Base-by-base conservation (phyloP, 2,329 filamentous ascomycete genomes). In the Microdochium paspali region DNA sequence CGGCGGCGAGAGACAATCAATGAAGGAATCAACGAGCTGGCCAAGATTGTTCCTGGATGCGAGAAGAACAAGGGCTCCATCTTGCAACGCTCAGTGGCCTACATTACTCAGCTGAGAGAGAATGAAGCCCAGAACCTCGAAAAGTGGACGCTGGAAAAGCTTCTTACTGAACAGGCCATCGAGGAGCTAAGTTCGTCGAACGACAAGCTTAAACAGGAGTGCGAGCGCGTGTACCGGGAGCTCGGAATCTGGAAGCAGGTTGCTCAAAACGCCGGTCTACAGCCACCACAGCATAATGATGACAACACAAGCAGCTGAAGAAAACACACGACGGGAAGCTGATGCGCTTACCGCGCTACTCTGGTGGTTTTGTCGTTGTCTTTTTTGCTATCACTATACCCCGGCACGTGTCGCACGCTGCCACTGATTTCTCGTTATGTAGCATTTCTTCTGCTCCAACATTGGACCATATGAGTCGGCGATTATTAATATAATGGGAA, bases 41-140 rank as follows among this genome's bases (percentile, higher is more conserved):
- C 91, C 56, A 97, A 96, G 71, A 95, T 98, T 55, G 93, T 98
- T 0, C 93, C 93, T 0, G 90, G 90, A 13, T 96, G 91, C 60
- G 93, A 98, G 68, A 98, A 97, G 76, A 97, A 98, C 73, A 98
- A 98, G 69, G 93, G 93, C 1, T 94, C 90, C 2, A 97, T 98
- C 54, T 73, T 98, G 31, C 87, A 94, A 62, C 87, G 91, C 28
- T 90, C 93, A 0, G 91, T 96, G 10, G 84, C 89, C 53, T 97
- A 95, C 70, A 97, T 98, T 62, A 86, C 83, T 10, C 90, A 96
- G 61, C 78, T 98, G 32, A 94, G 93, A 64, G 90, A 96, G 64
- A 94, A 95, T 57, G 91, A 95, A 64, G 81, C 86, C 15, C 87
- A 93, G 54, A 95, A 95, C 63, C 90, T 95, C 53, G 91, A 95